Percentiles rank a stretch among this genome's conserved stretches.
Conservation (phyloP, 2,329 filamentous ascomycete genomes). For the Bertia moriformis region DNA sequence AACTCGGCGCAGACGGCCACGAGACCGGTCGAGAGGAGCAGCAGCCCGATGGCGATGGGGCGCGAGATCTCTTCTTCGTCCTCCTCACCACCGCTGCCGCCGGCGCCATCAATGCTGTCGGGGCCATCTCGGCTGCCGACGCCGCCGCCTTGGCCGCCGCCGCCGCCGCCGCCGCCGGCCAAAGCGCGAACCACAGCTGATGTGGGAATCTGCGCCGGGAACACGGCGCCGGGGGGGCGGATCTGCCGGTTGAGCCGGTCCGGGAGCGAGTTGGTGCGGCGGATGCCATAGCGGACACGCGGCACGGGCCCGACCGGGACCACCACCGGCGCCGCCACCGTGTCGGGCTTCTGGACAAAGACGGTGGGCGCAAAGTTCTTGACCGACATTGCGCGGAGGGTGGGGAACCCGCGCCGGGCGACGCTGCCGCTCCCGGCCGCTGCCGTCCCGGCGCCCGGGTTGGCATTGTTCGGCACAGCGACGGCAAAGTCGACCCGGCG, state of each 20-base stretch:
- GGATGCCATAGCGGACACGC: slow-evolving; percentile 20
- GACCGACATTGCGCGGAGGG: slow-evolving; percentile 30
- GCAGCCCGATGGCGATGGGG: slow-evolving; percentile 28
- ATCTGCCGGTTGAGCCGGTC: slow-evolving; percentile 24
- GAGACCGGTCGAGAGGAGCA: slow-evolving; percentile 35
- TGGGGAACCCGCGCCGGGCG: slow-evolving; percentile 10
- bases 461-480: slow-evolving; percentile 13
- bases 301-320: slow-evolving; percentile 11
- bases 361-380: slow-evolving; percentile 11
- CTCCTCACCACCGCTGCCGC: slow-evolving; percentile 6
- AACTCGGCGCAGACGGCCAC: slow-evolving; percentile 48
- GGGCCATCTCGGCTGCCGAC: slow-evolving; percentile 9
- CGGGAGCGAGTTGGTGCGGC: slow-evolving; percentile 41
- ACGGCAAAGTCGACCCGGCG: slow-evolving; percentile 28
- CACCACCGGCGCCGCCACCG: slow-evolving; percentile 5
- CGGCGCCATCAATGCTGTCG: slow-evolving; percentile 4
- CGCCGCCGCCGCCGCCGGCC: slow-evolving; percentile 7
- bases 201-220: slow-evolving; percentile 3
- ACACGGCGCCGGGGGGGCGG: slow-evolving; percentile 3
- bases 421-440: no score
- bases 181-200: no score
- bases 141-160: slow-evolving; percentile 4
- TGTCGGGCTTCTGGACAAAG: slow-evolving; percentile 3
- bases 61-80: slow-evolving; percentile 13
- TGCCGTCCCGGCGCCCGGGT: slow-evolving; percentile 17